Base-by-base conservation (phyloP, 2,329 filamentous ascomycete species). In the Penicillium capsulatum region DNA sequence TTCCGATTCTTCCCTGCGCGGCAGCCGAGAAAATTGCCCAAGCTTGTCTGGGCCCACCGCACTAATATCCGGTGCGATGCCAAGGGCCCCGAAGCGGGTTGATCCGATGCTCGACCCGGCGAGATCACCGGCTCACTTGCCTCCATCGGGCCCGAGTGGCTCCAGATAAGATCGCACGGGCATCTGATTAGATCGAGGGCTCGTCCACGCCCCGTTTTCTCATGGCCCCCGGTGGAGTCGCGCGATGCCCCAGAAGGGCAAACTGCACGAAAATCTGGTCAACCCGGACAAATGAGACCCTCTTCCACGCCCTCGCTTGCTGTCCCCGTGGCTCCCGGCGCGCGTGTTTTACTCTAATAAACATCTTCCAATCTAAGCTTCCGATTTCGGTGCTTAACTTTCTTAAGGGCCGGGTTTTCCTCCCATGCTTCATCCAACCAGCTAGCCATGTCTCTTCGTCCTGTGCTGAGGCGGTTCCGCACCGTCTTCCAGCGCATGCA, bases 391-490 rank as follows among this genome's bases (percentile, higher is more conserved):
- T 34, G 33, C 24, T 36, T 14, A 14, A 9, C 19, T 22, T 34
- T 3, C 34, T 37, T 33, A 44, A 36, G 36, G 36, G n/a, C 39
- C 30, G 24, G 41, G 40, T 44, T 40, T 17, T 35, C 41, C 22
- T 31, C 11, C 13, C 15, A 3, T 15, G 13, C 4, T 38, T 16
- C n/a, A n/a, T n/a, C n/a, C n/a, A n/a, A n/a, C n/a, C n/a, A n/a
- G n/a, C n/a, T n/a, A n/a, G n/a, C 16, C 3, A 14, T 13, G 24
- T 33, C 16, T 17, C 8, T 38, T 24, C 14, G 6, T 31, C 19
- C 16, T n/a, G 5, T n/a, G 9, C 11, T n/a, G 6, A 28, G 6
- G 10, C 10, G 9, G 26, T 22, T 31, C 16, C 30, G 11, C 15
- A 9, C 19, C 19, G 19, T 22, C 5, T 22, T 9, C 5, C 19